A percentile compares a stretch with the other conserved stretches of the same genome.
These are phyloP conservation scores for Penicillium sp. DNA, from an alignment of 2,329 filamentous ascomycete genomes.

Conservation along the genomic window DNA sequence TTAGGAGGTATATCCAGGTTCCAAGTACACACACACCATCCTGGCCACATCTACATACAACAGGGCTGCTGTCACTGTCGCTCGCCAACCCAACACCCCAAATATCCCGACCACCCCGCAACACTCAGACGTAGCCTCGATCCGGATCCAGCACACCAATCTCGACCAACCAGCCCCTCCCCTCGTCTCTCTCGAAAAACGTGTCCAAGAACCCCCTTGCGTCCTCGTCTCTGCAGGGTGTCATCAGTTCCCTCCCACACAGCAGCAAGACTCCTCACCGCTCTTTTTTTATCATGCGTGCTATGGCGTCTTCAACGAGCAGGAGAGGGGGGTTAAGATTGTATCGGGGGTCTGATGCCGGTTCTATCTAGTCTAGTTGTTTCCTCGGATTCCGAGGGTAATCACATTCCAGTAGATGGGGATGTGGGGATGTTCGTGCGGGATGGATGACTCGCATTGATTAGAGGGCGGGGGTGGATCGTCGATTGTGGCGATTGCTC, in stretches of 20 bases:
- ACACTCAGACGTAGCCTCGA: not conserved
- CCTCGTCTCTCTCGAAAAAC: not conserved
- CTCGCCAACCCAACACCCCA: not conserved
- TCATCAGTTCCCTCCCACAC: constrained; percentile 24
- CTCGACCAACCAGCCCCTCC: no score
- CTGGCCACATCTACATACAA: not conserved
- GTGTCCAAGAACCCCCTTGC: constrained; percentile 23
- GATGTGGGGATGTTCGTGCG: not conserved
- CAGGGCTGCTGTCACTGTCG: no score
- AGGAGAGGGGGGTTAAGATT: constrained; percentile 2
- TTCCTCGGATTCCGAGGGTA: not conserved
- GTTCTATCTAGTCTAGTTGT: not conserved
- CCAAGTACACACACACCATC: not conserved
- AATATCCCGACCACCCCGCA: not conserved
- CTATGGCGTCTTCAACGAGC: not conserved
- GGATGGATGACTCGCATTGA: constrained; percentile 12
- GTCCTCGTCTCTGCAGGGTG: constrained; percentile 28
- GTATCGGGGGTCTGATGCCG: not conserved
- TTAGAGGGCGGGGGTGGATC: not conserved
- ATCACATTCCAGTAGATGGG: not conserved
- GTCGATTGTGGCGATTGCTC: not conserved
- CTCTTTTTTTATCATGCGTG: constrained; percentile 22
- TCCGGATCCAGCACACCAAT: not conserved
- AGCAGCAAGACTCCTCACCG: constrained; percentile 25
- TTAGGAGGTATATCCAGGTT: not conserved